A percentile compares a stretch with the other conserved stretches of the same genome.
Conservation (phyloP, 495 filamentous ascomycete genomes). For the Aspergillus olivimuriae region DNA sequence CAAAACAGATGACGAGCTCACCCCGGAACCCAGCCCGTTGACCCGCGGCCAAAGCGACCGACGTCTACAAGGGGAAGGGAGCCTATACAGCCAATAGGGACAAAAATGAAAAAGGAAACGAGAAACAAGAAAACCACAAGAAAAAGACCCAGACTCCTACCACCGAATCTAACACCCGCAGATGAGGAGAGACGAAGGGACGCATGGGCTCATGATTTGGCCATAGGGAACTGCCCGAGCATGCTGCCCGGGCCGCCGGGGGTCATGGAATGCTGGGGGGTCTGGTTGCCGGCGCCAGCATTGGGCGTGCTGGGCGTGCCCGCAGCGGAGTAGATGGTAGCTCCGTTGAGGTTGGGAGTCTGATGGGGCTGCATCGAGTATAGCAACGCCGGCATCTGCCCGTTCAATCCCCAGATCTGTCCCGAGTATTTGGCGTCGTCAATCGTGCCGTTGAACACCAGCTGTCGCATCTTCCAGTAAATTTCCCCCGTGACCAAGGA, state of each 20-base stretch:
- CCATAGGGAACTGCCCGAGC: constrained; percentile 36
- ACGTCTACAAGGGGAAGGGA: neutral
- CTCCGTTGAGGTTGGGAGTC: constrained; percentile 52
- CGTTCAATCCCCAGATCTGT: constrained; percentile 85
- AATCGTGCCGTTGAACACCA: constrained; percentile 79
- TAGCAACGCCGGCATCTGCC: constrained; percentile 44
- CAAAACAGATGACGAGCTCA: neutral
- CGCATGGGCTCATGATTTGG: constrained; percentile 38
- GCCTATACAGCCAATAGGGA: too few species aligned
- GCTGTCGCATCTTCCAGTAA: constrained; percentile 80
- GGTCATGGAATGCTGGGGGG: constrained; percentile 56
- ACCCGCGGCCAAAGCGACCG: neutral
- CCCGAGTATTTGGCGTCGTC: constrained; percentile 65
- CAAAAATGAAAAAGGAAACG: constrained; percentile 1
- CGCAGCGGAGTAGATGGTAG: constrained; percentile 47
- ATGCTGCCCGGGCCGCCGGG: constrained; percentile 63
- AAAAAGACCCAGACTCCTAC: constrained; percentile 19
- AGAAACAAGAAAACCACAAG: constrained; percentile 3
- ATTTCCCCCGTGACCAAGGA: constrained; percentile 87
- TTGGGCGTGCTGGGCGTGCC: constrained; percentile 71
- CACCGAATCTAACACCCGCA: constrained; percentile 19
- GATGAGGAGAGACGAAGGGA: too few species aligned
- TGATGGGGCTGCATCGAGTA: constrained; percentile 38
- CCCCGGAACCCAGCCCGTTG: neutral
- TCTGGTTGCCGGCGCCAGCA: constrained; percentile 47